phyloP scores from a whole-genome alignment of 352 stramenopile genomes.

The Phytopythium boreale region DNA sequence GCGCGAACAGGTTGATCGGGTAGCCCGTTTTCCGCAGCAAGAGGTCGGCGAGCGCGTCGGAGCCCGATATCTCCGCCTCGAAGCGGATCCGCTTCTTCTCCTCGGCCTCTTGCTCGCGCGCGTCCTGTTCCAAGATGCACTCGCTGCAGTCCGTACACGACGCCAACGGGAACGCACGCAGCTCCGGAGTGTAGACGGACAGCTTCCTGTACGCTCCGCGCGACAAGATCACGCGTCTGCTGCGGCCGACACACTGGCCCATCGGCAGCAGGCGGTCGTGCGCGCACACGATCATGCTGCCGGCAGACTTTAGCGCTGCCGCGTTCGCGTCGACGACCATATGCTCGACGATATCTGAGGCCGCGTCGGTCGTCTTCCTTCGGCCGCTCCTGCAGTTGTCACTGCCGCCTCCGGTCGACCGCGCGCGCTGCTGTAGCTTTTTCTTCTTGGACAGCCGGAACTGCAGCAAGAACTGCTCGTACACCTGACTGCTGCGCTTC shows the following conservation, averaged over 20 bases:
- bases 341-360: slow-evolving; percentile 7
- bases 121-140: slow-evolving; percentile 56
- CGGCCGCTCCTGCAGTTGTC: slow-evolving; percentile 7
- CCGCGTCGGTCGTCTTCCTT: background rate
- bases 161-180: slow-evolving; percentile 49
- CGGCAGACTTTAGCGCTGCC: slow-evolving; percentile 25
- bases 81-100: slow-evolving; percentile 56
- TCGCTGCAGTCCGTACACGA: slow-evolving; percentile 51
- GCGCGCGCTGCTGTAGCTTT: slow-evolving; percentile 42
- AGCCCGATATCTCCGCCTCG: slow-evolving; percentile 59
- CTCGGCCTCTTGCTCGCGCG: slow-evolving; percentile 49
- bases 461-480: slow-evolving; percentile 75
- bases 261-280: slow-evolving; percentile 58
- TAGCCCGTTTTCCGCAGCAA: slow-evolving; percentile 76
- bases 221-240: slow-evolving; percentile 52
- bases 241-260: slow-evolving; percentile 55
- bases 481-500: slow-evolving; percentile 64
- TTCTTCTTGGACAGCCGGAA: slow-evolving; percentile 72
- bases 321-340: slow-evolving; percentile 25
- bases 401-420: slow-evolving; percentile 16
- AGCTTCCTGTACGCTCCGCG: slow-evolving; percentile 47
- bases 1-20: slow-evolving; percentile 78
- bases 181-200: slow-evolving; percentile 47
- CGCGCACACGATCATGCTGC: slow-evolving; percentile 62
- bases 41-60: slow-evolving; percentile 61